phyloP scores from a whole-genome alignment of 768 basidiomycete genomes.

The Boletus huronensis region DNA sequence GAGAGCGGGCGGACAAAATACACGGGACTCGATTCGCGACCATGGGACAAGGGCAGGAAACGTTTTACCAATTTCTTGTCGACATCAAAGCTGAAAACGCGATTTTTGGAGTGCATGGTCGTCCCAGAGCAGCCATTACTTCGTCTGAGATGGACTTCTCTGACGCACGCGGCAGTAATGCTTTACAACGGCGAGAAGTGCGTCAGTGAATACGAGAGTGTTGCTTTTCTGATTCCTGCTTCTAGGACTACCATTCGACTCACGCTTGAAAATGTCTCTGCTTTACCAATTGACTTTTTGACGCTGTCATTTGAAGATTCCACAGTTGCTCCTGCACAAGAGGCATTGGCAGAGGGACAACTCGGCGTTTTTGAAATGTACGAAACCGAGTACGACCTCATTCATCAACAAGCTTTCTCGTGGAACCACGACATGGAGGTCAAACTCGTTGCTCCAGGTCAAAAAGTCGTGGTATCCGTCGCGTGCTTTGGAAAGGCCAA shows the following conservation, averaged over 20 bases:
- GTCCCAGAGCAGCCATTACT: slow-evolving; percentile 86
- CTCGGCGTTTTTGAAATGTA: slow-evolving; percentile 83
- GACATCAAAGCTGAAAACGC: slow-evolving; percentile 29
- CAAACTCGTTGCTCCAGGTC: slow-evolving; percentile 60
- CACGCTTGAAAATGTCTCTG: slow-evolving; percentile 86
- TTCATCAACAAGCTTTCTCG: slow-evolving; percentile 74
- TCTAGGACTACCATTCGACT: slow-evolving; percentile 77
- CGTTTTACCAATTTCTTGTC: slow-evolving; percentile 31
- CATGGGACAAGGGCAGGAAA: slow-evolving; percentile 52
- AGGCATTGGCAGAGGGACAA: slow-evolving; percentile 74
- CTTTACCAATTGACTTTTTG: slow-evolving; percentile 79
- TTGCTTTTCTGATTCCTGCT: slow-evolving; percentile 2
- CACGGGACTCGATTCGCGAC: slow-evolving; percentile 66
- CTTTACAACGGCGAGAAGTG: slow-evolving; percentile 93
- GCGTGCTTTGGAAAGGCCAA: slow-evolving; percentile 86
- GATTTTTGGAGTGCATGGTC: slow-evolving; percentile 78
- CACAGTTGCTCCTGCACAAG: slow-evolving; percentile 71
- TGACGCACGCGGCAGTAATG: slow-evolving; percentile 93
- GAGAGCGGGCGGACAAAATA: slow-evolving; percentile 73
- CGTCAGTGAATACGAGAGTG: slow-evolving; percentile 22
- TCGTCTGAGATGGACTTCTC: slow-evolving; percentile 80
- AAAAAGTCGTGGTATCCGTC: slow-evolving; percentile 64
- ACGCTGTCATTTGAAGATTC: slow-evolving; percentile 89
- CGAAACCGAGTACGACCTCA: slow-evolving; percentile 82
- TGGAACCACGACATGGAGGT: slow-evolving; percentile 53